These are phyloP conservation scores for Amaranthus tricolor DNA, from an alignment of 179 eudicot species.

Conservation along the genomic window DNA sequence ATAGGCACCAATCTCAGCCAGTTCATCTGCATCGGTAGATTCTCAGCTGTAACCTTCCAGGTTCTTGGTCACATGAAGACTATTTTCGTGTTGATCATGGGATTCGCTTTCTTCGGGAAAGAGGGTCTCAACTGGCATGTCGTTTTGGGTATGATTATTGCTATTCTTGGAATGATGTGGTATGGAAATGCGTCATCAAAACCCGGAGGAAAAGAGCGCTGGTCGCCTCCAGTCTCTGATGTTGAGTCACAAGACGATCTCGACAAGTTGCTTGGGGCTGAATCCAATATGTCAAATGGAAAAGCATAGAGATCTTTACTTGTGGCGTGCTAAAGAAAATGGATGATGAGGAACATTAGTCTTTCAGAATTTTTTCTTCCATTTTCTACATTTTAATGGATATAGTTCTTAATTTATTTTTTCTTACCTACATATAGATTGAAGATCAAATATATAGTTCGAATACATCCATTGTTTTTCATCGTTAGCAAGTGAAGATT, in stretches of 20 bases:
- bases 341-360: no score
- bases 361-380: constrained; percentile 9
- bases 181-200: constrained; percentile 63
- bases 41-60: constrained; percentile 70
- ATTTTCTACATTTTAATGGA: constrained; percentile 1
- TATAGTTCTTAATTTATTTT: constrained; percentile 9
- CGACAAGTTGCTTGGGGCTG: constrained; percentile 28
- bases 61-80: constrained; percentile 81
- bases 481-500: no score
- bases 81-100: constrained; percentile 50
- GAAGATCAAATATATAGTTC: constrained; percentile 23
- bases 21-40: constrained; percentile 77
- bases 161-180: constrained; percentile 63
- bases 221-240: constrained; percentile 28
- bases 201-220: constrained; percentile 59
- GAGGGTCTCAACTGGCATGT: constrained; percentile 63
- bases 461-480: constrained; percentile 16
- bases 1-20: constrained; percentile 74
- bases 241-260: constrained; percentile 30
- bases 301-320: constrained; percentile 34
- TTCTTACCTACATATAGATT: constrained; percentile 10
- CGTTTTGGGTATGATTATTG: constrained; percentile 54
- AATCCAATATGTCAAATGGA: constrained; percentile 30
- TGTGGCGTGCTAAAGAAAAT: no score
- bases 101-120: constrained; percentile 63